A percentile compares a stretch with the other conserved stretches of the same genome.
phyloP scores from a whole-genome alignment of 495 filamentous ascomycete species.

The Hypomontagnella submonticulosa region DNA sequence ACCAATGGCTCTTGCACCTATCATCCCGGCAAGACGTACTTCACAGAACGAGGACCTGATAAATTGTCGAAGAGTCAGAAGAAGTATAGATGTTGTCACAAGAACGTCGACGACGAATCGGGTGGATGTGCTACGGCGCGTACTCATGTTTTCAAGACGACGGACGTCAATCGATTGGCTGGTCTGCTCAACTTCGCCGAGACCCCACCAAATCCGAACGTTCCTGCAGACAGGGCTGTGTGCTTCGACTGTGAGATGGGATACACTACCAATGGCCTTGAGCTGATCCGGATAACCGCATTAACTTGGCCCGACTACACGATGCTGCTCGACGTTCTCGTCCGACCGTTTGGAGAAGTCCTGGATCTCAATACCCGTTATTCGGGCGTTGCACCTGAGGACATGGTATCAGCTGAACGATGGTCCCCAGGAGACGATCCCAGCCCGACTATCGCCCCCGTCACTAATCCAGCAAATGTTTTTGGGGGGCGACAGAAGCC shows the following conservation, averaged over 20 bases:
- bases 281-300: conserved; percentile 88
- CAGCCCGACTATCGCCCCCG: conserved; percentile 18
- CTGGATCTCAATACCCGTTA: conserved; percentile 91
- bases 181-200: conserved; percentile 78
- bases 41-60: conserved; percentile 55
- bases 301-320: conserved; percentile 84
- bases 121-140: conserved; percentile 74
- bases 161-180: conserved; percentile 78
- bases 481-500: conserved; percentile 5
- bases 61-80: conserved; percentile 62
- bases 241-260: conserved; percentile 98
- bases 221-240: conserved; percentile 62
- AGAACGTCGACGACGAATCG: conserved; percentile 69
- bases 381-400: conserved; percentile 82
- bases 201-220: conserved; percentile 72
- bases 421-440: conserved; percentile 55
- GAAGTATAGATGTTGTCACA: conserved; percentile 81
- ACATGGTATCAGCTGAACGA: conserved; percentile 73
- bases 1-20: conserved; percentile 79
- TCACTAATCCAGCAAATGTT: conserved; percentile 13
- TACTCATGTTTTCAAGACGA: conserved; percentile 90
- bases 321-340: conserved; percentile 82
- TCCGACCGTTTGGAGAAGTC: conserved; percentile 83
- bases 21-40: conserved; percentile 75
- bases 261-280: conserved; percentile 86